Evolutionary conservation across 371 early-diverging fungal genomes (phyloP).

Genomic region (Cladochytrium tenue): DNA sequence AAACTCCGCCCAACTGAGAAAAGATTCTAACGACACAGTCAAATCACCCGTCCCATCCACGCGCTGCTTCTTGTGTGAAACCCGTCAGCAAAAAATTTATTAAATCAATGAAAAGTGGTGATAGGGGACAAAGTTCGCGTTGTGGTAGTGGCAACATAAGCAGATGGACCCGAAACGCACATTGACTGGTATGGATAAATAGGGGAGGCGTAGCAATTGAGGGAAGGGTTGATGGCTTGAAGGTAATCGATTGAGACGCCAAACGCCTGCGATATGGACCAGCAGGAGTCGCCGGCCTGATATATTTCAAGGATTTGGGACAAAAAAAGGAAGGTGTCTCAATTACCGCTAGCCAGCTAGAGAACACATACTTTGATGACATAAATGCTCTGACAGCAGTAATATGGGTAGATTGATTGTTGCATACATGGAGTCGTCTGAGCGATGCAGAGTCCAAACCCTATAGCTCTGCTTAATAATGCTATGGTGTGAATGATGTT

Average conservation of each 20-base stretch:
- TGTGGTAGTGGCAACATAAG: background rate
- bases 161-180: background rate
- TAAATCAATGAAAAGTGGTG: too few species aligned
- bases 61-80: too few species aligned
- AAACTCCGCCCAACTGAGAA: too few species aligned
- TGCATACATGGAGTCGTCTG: background rate
- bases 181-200: background rate
- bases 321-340: background rate
- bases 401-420: background rate
- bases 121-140: background rate
- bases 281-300: background rate
- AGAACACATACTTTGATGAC: background rate
- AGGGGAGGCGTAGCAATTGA: background rate
- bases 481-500: background rate
- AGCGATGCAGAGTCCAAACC: background rate
- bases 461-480: background rate
- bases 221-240: background rate
- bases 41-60: too few species aligned
- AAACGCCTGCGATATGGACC: background rate
- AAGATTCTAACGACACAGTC: too few species aligned
- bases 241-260: background rate
- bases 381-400: background rate
- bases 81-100: too few species aligned
- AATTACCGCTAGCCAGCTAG: too few species aligned
- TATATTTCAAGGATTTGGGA: background rate